Percentiles rank a stretch among this genome's conserved stretches.
phyloP scores from a whole-genome alignment of 495 filamentous ascomycete species.

The Penicillium herquei region DNA sequence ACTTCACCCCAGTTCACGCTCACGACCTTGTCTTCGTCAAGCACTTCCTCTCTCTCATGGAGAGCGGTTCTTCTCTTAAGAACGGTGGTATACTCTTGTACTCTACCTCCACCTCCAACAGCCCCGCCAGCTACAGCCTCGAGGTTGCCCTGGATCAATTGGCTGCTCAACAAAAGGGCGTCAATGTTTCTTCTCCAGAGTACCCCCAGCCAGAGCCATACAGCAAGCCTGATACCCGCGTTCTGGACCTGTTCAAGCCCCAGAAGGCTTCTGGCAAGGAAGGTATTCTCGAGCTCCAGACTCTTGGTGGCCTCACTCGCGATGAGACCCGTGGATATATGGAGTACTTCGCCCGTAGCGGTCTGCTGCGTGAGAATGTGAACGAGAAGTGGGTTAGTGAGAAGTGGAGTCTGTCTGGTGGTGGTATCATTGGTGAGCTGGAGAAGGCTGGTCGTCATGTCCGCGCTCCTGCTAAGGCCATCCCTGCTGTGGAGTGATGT shows the following conservation, averaged over 20 bases:
- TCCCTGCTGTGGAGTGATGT: conserved; percentile 11
- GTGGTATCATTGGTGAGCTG: conserved; percentile 82
- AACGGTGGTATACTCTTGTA: conserved; percentile 80
- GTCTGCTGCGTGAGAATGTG: conserved; percentile 66
- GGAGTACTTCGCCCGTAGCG: conserved; percentile 92
- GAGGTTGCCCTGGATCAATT: conserved; percentile 60
- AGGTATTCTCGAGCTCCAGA: conserved; percentile 53
- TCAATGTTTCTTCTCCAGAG: conserved; percentile 29
- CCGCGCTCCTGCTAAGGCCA: conserved; percentile 27
- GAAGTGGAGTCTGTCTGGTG: conserved; percentile 80
- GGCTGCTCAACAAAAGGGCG: conserved; percentile 38
- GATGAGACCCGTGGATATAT: conserved; percentile 75
- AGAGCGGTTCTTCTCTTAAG: conserved; percentile 55
- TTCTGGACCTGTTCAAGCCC: conserved; percentile 50
- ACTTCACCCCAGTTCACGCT: conserved; percentile 75
- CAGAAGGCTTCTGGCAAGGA: conserved; percentile 26
- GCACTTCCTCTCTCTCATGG: conserved; percentile 70
- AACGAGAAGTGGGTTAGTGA: conserved; percentile 74
- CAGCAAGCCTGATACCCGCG: conserved; percentile 64
- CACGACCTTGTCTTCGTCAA: conserved; percentile 77
- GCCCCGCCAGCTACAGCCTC: conserved; percentile 57
- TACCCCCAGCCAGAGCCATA: conserved; percentile 63
- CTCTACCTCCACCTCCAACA: conserved; percentile 67
- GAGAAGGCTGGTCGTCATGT: conserved; percentile 61
- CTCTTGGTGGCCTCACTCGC: conserved; percentile 64